These are phyloP conservation scores for Penicillium freii DNA, from an alignment of 2,329 filamentous ascomycete species.

Conservation along the genomic window DNA sequence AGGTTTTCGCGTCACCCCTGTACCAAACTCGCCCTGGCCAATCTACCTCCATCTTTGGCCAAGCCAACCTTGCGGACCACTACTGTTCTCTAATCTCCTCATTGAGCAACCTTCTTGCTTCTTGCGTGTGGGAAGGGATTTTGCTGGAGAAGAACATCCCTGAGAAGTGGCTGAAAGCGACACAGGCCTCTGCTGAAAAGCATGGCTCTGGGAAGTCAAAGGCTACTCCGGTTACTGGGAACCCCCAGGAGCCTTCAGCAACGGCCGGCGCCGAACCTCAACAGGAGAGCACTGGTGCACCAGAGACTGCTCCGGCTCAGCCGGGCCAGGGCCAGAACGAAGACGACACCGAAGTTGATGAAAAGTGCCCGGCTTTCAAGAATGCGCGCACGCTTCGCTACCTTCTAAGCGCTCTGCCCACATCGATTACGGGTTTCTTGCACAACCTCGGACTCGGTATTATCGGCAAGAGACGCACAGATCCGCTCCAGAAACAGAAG, in stretches of 20 bases:
- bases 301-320: slow-evolving; percentile 18
- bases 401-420: slow-evolving; percentile 74
- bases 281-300: slow-evolving; percentile 23
- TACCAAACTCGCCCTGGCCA: slow-evolving; percentile 63
- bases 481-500: slow-evolving; percentile 61
- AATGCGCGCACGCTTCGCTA: slow-evolving; percentile 77
- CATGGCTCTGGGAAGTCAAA: slow-evolving; percentile 43
- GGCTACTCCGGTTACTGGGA: slow-evolving; percentile 30
- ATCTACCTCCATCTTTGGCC: slow-evolving; percentile 64
- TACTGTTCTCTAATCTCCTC: slow-evolving; percentile 72
- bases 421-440: slow-evolving; percentile 79
- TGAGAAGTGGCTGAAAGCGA: slow-evolving; percentile 52
- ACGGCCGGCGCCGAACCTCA: slow-evolving; percentile 27
- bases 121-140: slow-evolving; percentile 82
- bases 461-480: slow-evolving; percentile 69
- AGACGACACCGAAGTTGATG: slow-evolving; percentile 25
- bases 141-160: slow-evolving; percentile 72
- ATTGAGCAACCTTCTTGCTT: slow-evolving; percentile 74
- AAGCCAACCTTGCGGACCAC: slow-evolving; percentile 80
- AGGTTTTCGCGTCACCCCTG: slow-evolving; percentile 66
- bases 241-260: slow-evolving; percentile 21
- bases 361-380: slow-evolving; percentile 53
- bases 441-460: slow-evolving; percentile 81
- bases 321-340: slow-evolving; percentile 19
- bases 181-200: slow-evolving; percentile 42